Evolutionary conservation across 768 basidiomycete genomes (phyloP).

Genomic region (Russula ochroleuca): DNA sequence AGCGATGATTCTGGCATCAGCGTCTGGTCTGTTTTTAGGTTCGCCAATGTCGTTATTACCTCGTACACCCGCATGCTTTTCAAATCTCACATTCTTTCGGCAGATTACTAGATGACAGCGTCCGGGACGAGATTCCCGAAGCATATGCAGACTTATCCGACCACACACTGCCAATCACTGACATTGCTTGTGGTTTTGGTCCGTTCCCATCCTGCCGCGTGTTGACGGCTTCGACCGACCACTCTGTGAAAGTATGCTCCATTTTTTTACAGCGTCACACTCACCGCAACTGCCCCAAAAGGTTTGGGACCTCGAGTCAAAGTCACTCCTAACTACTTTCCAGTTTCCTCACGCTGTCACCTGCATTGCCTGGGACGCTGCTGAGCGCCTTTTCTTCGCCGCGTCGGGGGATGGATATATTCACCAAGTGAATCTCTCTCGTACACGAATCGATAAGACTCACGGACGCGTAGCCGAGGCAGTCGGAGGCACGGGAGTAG

Average conservation of each 20-base stretch:
- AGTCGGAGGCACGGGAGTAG: conserved; percentile 66
- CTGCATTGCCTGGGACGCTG: conserved; percentile 70
- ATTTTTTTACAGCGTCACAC: conserved; percentile 1
- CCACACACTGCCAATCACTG: conserved; percentile 87
- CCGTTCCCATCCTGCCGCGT: conserved; percentile 70
- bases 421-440: conserved; percentile 76
- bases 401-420: conserved; percentile 71
- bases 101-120: conserved; percentile 72
- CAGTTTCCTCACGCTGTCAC: conserved; percentile 75
- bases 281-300: conserved; percentile 32
- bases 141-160: conserved; percentile 81
- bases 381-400: conserved; percentile 87
- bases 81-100: conserved; percentile 1
- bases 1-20: conserved; percentile 87
- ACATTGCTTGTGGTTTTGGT: conserved; percentile 76
- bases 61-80: background rate
- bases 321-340: conserved; percentile 78
- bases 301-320: conserved; percentile 79
- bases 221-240: conserved; percentile 80
- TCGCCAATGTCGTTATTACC: conserved; percentile 32
- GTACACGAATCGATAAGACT: conserved; percentile 52
- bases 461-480: conserved; percentile 57
- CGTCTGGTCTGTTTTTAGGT: conserved; percentile 90
- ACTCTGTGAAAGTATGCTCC: conserved; percentile 76
- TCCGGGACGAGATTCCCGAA: conserved; percentile 69